Evolutionary conservation across 164 flowering plant species (phyloP).

Genomic region (Nymphaea colorata): DNA sequence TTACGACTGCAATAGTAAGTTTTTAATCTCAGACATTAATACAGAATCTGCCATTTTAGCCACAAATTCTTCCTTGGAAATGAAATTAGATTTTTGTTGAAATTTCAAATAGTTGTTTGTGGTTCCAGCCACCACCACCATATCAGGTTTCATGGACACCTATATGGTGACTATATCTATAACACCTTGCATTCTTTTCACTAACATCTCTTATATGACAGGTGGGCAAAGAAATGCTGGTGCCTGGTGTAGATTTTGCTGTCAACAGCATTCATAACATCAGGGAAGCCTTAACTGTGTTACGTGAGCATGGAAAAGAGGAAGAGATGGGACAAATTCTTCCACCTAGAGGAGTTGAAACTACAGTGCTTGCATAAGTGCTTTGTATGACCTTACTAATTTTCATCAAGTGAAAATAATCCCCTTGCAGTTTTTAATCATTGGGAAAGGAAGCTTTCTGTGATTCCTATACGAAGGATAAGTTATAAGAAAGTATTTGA

Average conservation of each 20-base stretch:
- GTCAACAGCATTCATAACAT: slow-evolving; percentile 77
- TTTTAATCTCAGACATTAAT: not conserved
- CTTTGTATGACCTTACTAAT: too few species aligned
- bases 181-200: too few species aligned
- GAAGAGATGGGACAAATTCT: slow-evolving; percentile 40
- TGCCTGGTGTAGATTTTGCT: slow-evolving; percentile 67
- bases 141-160: too few species aligned
- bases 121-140: not conserved
- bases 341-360: slow-evolving; percentile 47
- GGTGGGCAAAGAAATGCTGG: slow-evolving; percentile 65
- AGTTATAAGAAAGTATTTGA: too few species aligned
- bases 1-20: slow-evolving; percentile 77
- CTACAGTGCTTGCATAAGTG: slow-evolving; percentile 45
- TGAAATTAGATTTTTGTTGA: not conserved
- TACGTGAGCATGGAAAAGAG: slow-evolving; percentile 51
- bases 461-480: too few species aligned
- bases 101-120: not conserved
- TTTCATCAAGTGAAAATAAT: too few species aligned
- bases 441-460: too few species aligned
- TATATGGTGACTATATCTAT: too few species aligned
- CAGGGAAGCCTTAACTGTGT: slow-evolving; percentile 78
- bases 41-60: not conserved
- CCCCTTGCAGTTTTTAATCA: too few species aligned
- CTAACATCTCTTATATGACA: slow-evolving; percentile 11
- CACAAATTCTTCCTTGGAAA: not conserved